A percentile compares a stretch with the other conserved stretches of the same genome.
These are phyloP conservation scores for Penicillium sp. DNA, from an alignment of 2,329 filamentous ascomycete genomes.

Conservation along the genomic window DNA sequence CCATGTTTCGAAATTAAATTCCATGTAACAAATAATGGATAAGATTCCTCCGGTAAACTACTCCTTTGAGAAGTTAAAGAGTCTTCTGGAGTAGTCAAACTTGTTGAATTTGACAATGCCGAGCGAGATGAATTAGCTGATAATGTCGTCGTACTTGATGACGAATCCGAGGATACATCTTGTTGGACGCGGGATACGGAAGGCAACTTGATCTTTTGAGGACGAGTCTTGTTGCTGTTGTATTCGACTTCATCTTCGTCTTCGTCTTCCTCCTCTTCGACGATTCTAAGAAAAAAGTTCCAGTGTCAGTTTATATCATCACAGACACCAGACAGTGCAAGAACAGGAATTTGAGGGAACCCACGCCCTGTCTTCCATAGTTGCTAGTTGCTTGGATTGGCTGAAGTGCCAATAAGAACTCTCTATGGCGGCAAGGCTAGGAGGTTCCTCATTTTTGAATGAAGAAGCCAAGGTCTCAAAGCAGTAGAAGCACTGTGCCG, in stretches of 20 bases:
- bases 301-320: not conserved
- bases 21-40: constrained; percentile 93
- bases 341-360: constrained; percentile 16
- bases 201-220: constrained; percentile 27
- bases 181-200: constrained; percentile 32
- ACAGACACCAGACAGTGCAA: not conserved
- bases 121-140: constrained; percentile 48
- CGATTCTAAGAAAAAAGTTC: not conserved
- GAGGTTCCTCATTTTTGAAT: constrained; percentile 65
- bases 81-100: constrained; percentile 43
- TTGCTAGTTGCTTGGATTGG: constrained; percentile 36
- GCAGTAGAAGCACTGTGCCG: constrained; percentile 84
- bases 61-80: constrained; percentile 21
- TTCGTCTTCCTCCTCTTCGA: not conserved
- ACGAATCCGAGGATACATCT: constrained; percentile 34
- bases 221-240: constrained; percentile 17
- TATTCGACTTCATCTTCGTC: constrained; percentile 12
- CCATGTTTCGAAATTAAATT: constrained; percentile 65
- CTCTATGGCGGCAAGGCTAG: constrained; percentile 67
- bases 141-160: constrained; percentile 38
- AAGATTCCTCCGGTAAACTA: constrained; percentile 42
- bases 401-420: constrained; percentile 60
- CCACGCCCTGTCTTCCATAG: constrained; percentile 23
- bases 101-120: constrained; percentile 36
- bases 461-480: constrained; percentile 80